A percentile compares a stretch with the other conserved stretches of the same genome.
Evolutionary conservation across 192 early-diverging fungal species (phyloP).

Genomic region (Coemansia sp.): DNA sequence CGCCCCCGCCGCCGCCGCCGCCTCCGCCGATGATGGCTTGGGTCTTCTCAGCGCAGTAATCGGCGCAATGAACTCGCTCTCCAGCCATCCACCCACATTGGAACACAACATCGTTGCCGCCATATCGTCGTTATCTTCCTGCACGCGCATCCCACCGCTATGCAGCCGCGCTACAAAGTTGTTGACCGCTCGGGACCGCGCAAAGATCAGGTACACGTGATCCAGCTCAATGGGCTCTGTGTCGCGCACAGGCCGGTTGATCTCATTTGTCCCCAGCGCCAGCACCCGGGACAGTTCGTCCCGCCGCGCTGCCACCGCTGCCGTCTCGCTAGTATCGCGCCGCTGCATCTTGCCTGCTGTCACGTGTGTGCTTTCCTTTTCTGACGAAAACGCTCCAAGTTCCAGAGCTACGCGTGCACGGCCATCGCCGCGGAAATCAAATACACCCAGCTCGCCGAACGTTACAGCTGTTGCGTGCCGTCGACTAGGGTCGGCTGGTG

Average conservation of each 20-base stretch:
- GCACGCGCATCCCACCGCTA: neutral
- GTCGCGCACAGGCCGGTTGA: constrained; percentile 22
- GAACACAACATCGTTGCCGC: constrained; percentile 25
- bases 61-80: constrained; percentile 45
- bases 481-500: constrained; percentile 25
- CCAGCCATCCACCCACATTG: constrained; percentile 42
- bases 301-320: neutral
- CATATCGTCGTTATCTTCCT: constrained; percentile 1
- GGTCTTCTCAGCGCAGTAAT: constrained; percentile 27
- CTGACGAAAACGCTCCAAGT: constrained; percentile 44
- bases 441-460: constrained; percentile 46
- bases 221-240: constrained; percentile 38
- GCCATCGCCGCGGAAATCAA: constrained; percentile 49
- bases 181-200: constrained; percentile 38
- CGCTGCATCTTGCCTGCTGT: neutral
- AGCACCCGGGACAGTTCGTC: constrained; percentile 2
- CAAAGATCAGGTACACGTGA: constrained; percentile 51
- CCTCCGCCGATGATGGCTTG: neutral
- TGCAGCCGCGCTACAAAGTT: constrained; percentile 49
- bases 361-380: constrained; percentile 22
- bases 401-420: constrained; percentile 43
- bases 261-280: constrained; percentile 10
- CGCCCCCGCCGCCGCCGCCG: no score
- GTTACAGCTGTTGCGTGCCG: constrained; percentile 42
- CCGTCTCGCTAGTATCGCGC: neutral